Base-by-base conservation (phyloP, 83 land plant genomes). In the Diphasiastrum complanatum region DNA sequence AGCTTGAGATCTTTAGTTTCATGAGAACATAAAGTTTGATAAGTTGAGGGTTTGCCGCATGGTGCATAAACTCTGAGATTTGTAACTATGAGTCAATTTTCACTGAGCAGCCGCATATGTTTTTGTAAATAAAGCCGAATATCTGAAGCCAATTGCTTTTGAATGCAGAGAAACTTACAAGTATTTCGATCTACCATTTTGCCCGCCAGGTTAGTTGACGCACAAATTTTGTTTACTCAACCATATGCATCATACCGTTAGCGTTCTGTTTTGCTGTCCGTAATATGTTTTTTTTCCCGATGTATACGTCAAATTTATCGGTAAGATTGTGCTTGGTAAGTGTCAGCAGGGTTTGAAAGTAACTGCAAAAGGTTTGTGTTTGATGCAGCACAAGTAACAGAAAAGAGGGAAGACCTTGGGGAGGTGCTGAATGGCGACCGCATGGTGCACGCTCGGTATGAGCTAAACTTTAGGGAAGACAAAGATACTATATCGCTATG, bases 401-500 rank as follows among this genome's bases (percentile, higher is more conserved):
- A 82, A 35, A 82, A 82, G 60, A 79, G 49, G 60, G 85, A 82
- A 61, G 83, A 62, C 47, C 73, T 82, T 33, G 85, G 85, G n/a
- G 85, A 82, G 67, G 75, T 82, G 23, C 61, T 82, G 4, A 79
- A 82, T 63, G 85, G 85, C 14, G 85, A 82, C 49, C 79, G 83
- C 8, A 64, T 82, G 70, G 85, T 82, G 54, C 63, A 67, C 69
- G 82, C 85, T 37, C 65, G 54, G 24, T 76, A 82, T 59, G 25
- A 72, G 57, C 46, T 82, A 27, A 75, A 79, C 10, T 82, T 82
- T 31, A 38, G 37, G 32, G 76, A 60, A 34, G 79, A 82, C 58
- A 75, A 76, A 54, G 71, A 72, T 10, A 51, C 65, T 16, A 69
- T 60, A 34, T 30, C 53, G 18, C 53, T 82, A 47, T 82, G 85